Percentiles rank a stretch among this genome's conserved stretches.
Evolutionary conservation across 1,139 yeast species (phyloP).

Genomic region (Pichia sp.): DNA sequence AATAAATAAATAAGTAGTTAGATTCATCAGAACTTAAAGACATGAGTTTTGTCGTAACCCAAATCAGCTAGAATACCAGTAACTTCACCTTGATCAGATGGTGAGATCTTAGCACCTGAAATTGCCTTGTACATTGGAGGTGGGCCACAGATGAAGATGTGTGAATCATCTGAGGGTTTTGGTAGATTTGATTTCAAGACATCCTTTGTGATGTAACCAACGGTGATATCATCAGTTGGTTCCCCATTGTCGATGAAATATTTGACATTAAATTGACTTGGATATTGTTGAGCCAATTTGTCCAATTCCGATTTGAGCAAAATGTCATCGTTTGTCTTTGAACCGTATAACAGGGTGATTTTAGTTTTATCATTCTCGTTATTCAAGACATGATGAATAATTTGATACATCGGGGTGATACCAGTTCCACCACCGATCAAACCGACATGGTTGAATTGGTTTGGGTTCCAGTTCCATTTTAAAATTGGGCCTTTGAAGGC

Average conservation of each 20-base stretch:
- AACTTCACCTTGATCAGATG: conserved; percentile 92
- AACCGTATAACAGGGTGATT: conserved; percentile 74
- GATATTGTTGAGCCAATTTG: conserved; percentile 50
- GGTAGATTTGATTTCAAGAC: conserved; percentile 48
- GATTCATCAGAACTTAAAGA: conserved; percentile 65
- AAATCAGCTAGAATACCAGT: conserved; percentile 81
- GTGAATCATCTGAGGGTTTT: conserved; percentile 47
- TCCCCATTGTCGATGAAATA: conserved; percentile 62
- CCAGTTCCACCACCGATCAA: conserved; percentile 96
- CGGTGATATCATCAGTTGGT: conserved; percentile 2
- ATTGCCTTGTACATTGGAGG: conserved; percentile 78
- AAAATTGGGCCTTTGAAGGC: conserved; percentile 91
- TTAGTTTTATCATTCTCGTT: conserved; percentile 83
- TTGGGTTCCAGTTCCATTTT: conserved; percentile 90
- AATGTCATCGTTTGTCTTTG: conserved; percentile 68
- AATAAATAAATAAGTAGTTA: not conserved
- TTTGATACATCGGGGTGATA: conserved; percentile 89
- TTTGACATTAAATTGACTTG: conserved; percentile 68
- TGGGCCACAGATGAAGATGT: conserved; percentile 88
- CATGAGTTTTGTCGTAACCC: conserved; percentile 82
- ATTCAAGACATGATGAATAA: conserved; percentile 60
- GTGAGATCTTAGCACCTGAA: conserved; percentile 81
- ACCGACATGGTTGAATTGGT: conserved; percentile 71
- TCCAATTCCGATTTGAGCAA: conserved; percentile 74
- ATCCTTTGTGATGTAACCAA: conserved; percentile 71